Conservation (phyloP, 2,329 filamentous ascomycete genomes). For the Lithohypha guttulata region DNA sequence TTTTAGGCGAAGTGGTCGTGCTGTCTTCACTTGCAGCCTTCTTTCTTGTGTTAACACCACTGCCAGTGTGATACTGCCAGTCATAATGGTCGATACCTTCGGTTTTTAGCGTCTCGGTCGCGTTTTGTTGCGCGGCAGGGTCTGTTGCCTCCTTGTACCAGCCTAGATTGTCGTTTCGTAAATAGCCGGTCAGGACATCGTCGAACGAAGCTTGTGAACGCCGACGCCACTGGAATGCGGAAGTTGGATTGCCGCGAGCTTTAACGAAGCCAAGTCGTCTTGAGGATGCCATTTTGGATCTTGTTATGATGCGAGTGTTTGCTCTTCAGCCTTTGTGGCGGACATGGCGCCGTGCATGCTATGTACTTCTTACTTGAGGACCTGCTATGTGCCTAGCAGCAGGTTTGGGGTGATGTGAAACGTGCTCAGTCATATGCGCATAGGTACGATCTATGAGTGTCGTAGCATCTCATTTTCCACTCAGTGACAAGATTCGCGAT, state of each 20-base stretch:
- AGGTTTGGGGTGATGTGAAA: neutral
- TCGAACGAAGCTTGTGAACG: neutral
- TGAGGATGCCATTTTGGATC: neutral
- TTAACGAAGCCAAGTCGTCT: neutral
- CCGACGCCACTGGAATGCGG: neutral
- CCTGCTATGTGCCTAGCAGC: neutral
- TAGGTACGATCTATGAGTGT: no score
- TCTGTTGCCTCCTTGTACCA: slow-evolving; percentile 1
- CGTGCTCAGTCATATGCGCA: no score
- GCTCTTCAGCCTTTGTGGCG: no score
- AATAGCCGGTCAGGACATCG: neutral
- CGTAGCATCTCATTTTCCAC: no score
- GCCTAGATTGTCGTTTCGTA: neutral
- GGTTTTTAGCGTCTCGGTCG: neutral
- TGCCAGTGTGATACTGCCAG: no score
- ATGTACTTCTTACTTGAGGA: neutral
- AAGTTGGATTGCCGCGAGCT: neutral
- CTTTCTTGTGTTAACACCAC: neutral
- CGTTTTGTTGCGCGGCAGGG: neutral
- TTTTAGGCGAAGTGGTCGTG: neutral
- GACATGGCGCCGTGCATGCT: neutral
- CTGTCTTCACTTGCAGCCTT: neutral
- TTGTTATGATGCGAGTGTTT: neutral
- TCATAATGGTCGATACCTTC: neutral
- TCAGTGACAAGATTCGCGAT: no score